Percentiles rank a stretch among this genome's conserved stretches.
phyloP scores from a whole-genome alignment of 2,329 filamentous ascomycete species.

The Aspergillus ustus region DNA sequence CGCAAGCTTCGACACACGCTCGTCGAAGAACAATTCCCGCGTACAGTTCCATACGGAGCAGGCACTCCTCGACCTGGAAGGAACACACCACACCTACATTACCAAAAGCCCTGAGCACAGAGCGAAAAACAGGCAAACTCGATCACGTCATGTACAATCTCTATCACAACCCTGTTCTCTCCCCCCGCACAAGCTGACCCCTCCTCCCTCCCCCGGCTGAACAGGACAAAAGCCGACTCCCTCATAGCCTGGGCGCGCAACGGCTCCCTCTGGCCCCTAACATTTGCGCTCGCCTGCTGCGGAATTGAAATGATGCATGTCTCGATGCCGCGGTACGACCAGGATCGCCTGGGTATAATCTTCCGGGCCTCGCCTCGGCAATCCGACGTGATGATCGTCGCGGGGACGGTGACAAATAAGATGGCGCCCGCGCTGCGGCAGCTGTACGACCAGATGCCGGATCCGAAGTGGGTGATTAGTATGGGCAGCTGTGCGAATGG shows the following conservation, averaged over 20 bases:
- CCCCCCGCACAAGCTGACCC: background rate
- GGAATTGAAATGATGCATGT: slow-evolving; percentile 95
- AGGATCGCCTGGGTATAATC: slow-evolving; percentile 86
- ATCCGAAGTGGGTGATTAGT: slow-evolving; percentile 84
- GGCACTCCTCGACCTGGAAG: background rate
- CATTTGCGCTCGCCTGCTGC: slow-evolving; percentile 88
- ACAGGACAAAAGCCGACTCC: slow-evolving; percentile 62
- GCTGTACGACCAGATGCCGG: slow-evolving; percentile 95
- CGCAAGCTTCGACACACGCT: background rate
- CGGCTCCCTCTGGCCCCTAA: slow-evolving; percentile 88
- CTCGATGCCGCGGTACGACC: slow-evolving; percentile 86
- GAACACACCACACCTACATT: background rate
- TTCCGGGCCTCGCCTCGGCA: slow-evolving; percentile 87
- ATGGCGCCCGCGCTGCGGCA: slow-evolving; percentile 90
- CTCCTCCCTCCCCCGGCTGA: background rate
- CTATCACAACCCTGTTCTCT: background rate
- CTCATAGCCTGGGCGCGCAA: slow-evolving; percentile 88
- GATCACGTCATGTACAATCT: background rate
- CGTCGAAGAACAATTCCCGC: background rate
- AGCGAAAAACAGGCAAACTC: background rate
- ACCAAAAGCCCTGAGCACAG: background rate
- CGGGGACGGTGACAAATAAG: slow-evolving; percentile 92
- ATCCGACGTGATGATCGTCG: slow-evolving; percentile 91
- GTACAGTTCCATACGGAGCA: background rate
- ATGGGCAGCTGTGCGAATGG: slow-evolving; percentile 88